Percentiles rank a stretch among this genome's conserved stretches.
These are phyloP conservation scores for Colletotrichum sp. DNA, from an alignment of 2,329 filamentous ascomycete species.

Conservation along the genomic window DNA sequence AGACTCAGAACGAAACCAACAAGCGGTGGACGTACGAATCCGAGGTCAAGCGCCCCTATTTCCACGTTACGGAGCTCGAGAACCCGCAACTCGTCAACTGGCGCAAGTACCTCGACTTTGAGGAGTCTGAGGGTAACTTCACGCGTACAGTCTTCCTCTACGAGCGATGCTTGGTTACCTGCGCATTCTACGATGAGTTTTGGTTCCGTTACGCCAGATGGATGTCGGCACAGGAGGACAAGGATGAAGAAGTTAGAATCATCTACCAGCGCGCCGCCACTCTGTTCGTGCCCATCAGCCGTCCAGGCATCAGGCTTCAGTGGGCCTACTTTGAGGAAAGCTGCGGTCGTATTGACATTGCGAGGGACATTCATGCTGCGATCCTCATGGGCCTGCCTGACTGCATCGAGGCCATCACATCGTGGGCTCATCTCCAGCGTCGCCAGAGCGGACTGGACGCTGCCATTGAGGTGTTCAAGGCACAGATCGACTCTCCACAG, in stretches of 20 bases:
- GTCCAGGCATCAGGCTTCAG: conserved; percentile 83
- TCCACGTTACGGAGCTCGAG: conserved; percentile 93
- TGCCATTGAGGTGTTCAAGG: conserved; percentile 82
- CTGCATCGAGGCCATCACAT: conserved; percentile 86
- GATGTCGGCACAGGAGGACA: conserved; percentile 82
- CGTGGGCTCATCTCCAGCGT: conserved; percentile 84
- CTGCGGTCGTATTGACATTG: conserved; percentile 75
- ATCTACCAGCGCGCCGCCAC: conserved; percentile 89
- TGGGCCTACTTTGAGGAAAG: conserved; percentile 97
- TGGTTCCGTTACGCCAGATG: conserved; percentile 97
- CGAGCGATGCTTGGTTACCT: conserved; percentile 90
- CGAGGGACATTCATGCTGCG: conserved; percentile 82
- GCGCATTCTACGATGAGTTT: conserved; percentile 95
- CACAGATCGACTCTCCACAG: conserved; percentile 75
- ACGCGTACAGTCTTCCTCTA: conserved; percentile 82
- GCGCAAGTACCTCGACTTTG: conserved; percentile 96
- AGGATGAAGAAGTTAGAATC: conserved; percentile 88
- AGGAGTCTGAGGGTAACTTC: conserved; percentile 84
- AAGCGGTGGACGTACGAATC: conserved; percentile 96
- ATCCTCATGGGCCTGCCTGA: conserved; percentile 79
- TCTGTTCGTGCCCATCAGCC: conserved; percentile 84
- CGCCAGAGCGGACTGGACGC: conserved; percentile 84
- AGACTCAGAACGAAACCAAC: conserved; percentile 84
- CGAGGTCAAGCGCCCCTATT: conserved; percentile 94
- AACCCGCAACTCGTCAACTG: conserved; percentile 85